Conservation (phyloP, 768 basidiomycete species). For the Pleurotus djamor region DNA sequence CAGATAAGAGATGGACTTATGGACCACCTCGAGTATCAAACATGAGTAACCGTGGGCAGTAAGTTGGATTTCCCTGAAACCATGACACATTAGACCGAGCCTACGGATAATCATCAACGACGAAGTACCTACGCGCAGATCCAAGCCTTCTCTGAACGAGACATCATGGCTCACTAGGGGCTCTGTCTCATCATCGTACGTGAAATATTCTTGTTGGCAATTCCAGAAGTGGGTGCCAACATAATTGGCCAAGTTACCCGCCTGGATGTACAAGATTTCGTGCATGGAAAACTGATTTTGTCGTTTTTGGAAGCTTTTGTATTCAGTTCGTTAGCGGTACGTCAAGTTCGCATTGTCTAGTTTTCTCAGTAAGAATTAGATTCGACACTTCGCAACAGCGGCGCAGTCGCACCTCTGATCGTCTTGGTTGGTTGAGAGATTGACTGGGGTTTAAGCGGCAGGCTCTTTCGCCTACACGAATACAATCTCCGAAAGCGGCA, state of each 20-base stretch:
- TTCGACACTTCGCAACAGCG: no score
- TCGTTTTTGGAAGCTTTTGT: neutral
- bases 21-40: constrained; percentile 66
- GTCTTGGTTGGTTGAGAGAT: no score
- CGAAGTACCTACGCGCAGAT: constrained; percentile 39
- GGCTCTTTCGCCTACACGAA: neutral
- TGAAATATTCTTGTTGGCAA: constrained; percentile 69
- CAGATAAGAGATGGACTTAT: neutral
- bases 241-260: constrained; percentile 65
- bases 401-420: no score
- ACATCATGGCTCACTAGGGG: constrained; percentile 47
- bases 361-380: no score
- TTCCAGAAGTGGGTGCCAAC: constrained; percentile 85
- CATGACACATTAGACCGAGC: neutral
- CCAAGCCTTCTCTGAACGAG: constrained; percentile 66
- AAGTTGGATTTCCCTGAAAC: constrained; percentile 42
- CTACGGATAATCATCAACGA: neutral
- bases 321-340: no score
- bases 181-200: constrained; percentile 42
- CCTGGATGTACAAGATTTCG: constrained; percentile 80
- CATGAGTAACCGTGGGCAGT: constrained; percentile 61
- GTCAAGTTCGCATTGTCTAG: no score
- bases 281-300: constrained; percentile 42
- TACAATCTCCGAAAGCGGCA: neutral
- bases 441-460: no score